phyloP scores from a whole-genome alignment of 2,329 filamentous ascomycete species.

The Colletotrichum acutatum region DNA sequence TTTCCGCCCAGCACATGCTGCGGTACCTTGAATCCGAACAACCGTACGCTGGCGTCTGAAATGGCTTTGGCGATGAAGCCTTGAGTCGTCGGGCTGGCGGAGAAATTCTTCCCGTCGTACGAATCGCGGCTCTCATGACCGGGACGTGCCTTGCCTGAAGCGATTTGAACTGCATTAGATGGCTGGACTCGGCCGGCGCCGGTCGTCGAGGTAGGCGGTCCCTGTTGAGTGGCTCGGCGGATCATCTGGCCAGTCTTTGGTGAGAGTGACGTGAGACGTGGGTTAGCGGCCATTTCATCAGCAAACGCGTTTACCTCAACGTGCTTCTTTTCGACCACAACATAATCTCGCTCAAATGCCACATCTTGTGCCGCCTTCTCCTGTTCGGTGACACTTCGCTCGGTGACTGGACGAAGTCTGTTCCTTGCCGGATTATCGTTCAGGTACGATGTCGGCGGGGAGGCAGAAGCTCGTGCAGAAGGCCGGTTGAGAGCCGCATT shows the following conservation, averaged over 20 bases:
- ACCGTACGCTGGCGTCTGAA: constrained; percentile 85
- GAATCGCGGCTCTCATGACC: constrained; percentile 82
- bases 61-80: constrained; percentile 96
- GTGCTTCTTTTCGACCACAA: constrained; percentile 92
- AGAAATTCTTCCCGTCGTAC: constrained; percentile 76
- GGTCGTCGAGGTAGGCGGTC: constrained; percentile 73
- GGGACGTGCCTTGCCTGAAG: constrained; percentile 70
- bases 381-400: constrained; percentile 63
- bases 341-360: constrained; percentile 92
- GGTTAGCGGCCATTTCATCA: constrained; percentile 90
- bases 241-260: constrained; percentile 72
- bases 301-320: constrained; percentile 98
- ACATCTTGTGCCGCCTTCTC: constrained; percentile 86
- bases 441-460: constrained; percentile 47
- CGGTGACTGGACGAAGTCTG: constrained; percentile 40
- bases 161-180: constrained; percentile 80
- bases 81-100: constrained; percentile 80
- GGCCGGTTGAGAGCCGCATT: constrained; percentile 51
- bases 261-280: constrained; percentile 65
- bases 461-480: constrained; percentile 46
- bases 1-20: constrained; percentile 67
- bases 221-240: constrained; percentile 83
- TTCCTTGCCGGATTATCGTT: constrained; percentile 47
- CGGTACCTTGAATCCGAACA: constrained; percentile 78
- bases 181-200: constrained; percentile 75